phyloP scores from a whole-genome alignment of 176 grass and related monocot species.

The Otatea glauca region DNA sequence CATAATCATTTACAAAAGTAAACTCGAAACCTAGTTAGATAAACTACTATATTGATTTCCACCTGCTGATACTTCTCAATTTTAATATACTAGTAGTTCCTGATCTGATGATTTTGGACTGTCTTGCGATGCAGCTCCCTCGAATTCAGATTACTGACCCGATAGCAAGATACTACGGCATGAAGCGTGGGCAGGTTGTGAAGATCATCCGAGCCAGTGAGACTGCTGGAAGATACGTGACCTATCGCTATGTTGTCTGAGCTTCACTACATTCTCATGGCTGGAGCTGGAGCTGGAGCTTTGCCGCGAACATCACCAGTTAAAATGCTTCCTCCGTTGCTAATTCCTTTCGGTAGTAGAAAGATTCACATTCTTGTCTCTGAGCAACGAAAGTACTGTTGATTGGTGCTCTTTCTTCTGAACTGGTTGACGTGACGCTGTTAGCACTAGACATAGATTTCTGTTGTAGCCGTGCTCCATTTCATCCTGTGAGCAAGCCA shows the following conservation, averaged over 20 bases:
- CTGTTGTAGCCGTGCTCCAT: neutral
- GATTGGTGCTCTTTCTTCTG: neutral
- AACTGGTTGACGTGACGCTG: neutral
- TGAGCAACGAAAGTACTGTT: neutral
- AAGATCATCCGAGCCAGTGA: slow-evolving; percentile 73
- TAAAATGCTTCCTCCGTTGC: neutral
- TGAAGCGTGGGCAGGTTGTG: slow-evolving; percentile 85
- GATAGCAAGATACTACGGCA: slow-evolving; percentile 78
- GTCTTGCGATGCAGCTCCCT: slow-evolving; percentile 60
- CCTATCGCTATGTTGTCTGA: slow-evolving; percentile 86
- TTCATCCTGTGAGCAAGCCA: neutral
- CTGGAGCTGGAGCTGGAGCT: slow-evolving; percentile 12
- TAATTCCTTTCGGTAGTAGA: neutral
- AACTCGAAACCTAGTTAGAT: neutral
- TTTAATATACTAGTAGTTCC: neutral
- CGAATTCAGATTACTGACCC: slow-evolving; percentile 77
- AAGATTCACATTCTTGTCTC: neutral
- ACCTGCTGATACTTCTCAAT: neutral
- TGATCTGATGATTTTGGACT: slow-evolving; percentile 21
- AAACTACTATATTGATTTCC: neutral
- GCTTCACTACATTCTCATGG: neutral
- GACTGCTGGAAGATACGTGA: slow-evolving; percentile 70
- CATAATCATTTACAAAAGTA: neutral
- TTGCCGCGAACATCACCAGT: neutral
- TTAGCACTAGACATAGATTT: neutral